phyloP scores from a whole-genome alignment of 139 green algal species.

The Parachlorella kessleri region DNA sequence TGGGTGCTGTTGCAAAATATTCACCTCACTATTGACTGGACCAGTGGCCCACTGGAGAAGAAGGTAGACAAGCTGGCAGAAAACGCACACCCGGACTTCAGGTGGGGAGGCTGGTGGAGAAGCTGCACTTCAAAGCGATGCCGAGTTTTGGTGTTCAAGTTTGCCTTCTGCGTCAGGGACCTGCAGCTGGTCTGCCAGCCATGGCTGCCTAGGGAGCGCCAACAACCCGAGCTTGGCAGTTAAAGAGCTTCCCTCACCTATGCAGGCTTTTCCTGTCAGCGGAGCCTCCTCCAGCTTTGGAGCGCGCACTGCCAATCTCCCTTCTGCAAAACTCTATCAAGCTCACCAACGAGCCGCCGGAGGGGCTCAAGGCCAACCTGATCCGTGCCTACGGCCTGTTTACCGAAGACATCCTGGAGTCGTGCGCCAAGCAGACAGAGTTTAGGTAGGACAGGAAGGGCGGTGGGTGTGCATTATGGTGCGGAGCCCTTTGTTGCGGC shows the following conservation, averaged over 20 bases:
- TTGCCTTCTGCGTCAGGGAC: no score
- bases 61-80: conserved; percentile 85
- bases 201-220: no score
- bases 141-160: no score
- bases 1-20: conserved; percentile 96
- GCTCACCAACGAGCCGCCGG: conserved; percentile 92
- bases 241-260: not conserved
- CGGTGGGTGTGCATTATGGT: no score
- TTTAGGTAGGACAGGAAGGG: conserved; percentile 60
- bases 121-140: no score
- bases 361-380: conserved; percentile 81
- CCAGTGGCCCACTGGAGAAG: conserved; percentile 77
- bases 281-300: conserved; percentile 84
- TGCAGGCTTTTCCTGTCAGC: conserved; percentile 88
- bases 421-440: conserved; percentile 82
- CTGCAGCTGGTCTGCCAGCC: no score
- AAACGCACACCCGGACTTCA: conserved; percentile 86
- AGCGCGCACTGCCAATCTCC: conserved; percentile 81
- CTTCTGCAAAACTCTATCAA: conserved; percentile 93
- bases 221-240: no score
- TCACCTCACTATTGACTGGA: conserved; percentile 85
- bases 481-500: no score
- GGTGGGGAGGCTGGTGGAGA: conserved; percentile 23
- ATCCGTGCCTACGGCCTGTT: conserved; percentile 81
- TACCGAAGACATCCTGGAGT: conserved; percentile 88